These are phyloP conservation scores for Fusarium sp. DNA, from an alignment of 2,329 filamentous ascomycete genomes.

Conservation along the genomic window DNA sequence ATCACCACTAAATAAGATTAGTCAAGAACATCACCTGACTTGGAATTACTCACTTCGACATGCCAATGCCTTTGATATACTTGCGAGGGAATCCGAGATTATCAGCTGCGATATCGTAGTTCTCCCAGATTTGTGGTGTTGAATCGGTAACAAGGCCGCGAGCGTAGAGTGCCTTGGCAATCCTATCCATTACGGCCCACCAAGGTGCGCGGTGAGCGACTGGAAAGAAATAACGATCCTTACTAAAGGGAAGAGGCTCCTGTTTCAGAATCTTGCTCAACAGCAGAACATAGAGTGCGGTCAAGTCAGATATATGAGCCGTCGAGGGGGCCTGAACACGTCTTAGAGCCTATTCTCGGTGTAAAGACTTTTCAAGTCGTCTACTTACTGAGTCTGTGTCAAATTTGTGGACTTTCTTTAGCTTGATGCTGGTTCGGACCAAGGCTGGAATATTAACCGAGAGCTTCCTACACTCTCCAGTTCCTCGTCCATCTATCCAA, in stretches of 20 bases:
- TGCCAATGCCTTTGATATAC: conserved; percentile 29
- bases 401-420: conserved; percentile 54
- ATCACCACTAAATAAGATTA: conserved; percentile 15
- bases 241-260: conserved; percentile 49
- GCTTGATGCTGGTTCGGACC: conserved; percentile 50
- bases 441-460: conserved; percentile 54
- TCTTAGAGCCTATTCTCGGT: not conserved
- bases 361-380: fast-evolving
- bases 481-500: conserved; percentile 53
- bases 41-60: conserved; percentile 14
- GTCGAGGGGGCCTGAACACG: conserved; percentile 41
- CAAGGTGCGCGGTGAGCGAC: conserved; percentile 49
- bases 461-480: conserved; percentile 53
- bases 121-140: conserved; percentile 49
- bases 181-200: conserved; percentile 51
- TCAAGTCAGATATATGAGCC: conserved; percentile 54
- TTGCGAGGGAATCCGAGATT: conserved; percentile 50
- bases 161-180: conserved; percentile 49
- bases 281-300: conserved; percentile 51
- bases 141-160: conserved; percentile 51
- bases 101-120: conserved; percentile 52
- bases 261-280: conserved; percentile 50
- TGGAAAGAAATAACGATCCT: conserved; percentile 55
- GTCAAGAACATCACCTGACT: fast-evolving
- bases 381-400: conserved; percentile 52